Evolutionary conservation across 768 basidiomycete genomes (phyloP).

Genomic region (Psilocybe cyanescens): DNA sequence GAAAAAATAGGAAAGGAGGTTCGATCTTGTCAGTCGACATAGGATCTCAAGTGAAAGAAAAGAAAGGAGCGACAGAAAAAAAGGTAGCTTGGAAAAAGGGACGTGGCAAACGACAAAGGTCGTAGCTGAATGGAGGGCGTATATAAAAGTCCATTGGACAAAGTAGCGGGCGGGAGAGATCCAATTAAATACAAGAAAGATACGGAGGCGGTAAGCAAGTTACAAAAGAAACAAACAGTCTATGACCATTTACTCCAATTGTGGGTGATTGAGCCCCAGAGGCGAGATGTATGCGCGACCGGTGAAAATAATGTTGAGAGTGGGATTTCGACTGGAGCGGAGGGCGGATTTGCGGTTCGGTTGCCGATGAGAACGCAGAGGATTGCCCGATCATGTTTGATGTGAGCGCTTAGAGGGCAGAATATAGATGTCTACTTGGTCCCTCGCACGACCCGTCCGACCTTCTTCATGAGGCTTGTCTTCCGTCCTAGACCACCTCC

Average conservation of each 20-base stretch:
- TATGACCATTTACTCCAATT: not conserved
- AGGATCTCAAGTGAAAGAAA: slow-evolving; percentile 6
- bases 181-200: slow-evolving; percentile 19
- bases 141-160: not conserved
- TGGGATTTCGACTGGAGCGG: not conserved
- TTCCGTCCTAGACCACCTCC: slow-evolving; percentile 60
- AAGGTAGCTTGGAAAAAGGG: not conserved
- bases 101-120: not conserved
- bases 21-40: slow-evolving; percentile 8
- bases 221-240: not conserved
- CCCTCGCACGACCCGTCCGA: slow-evolving; percentile 72
- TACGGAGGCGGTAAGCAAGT: not conserved
- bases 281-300: not conserved
- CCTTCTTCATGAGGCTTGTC: slow-evolving; percentile 80
- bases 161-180: not conserved
- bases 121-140: not conserved
- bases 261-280: not conserved
- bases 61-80: slow-evolving; percentile 4
- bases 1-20: slow-evolving; percentile 1
- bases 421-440: slow-evolving; percentile 33
- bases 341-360: not conserved
- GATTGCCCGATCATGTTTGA: slow-evolving; percentile 14
- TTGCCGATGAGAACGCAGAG: not conserved
- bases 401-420: not conserved
- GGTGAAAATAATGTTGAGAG: not conserved